Base-by-base conservation (phyloP, 768 basidiomycete genomes). In the Amanita pallidorosea region DNA sequence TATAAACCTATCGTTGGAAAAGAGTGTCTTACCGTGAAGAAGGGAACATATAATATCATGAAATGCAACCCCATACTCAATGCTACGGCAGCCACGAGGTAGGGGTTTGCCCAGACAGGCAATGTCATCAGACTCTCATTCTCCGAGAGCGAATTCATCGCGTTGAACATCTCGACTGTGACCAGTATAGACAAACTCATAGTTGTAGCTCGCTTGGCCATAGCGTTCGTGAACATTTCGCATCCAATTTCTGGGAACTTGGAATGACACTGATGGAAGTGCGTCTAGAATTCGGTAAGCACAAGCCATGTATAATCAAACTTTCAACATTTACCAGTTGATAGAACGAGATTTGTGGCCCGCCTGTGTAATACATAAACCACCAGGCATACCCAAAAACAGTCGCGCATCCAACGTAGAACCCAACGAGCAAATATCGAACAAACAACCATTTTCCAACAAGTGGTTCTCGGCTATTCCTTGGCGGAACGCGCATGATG, bases 351-450 rank as follows among this genome's bases (percentile, higher is more conserved):
- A 99, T 97, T 61, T 93, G 90, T 4, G 95, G 95, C 1, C 95
- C 95, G 42, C 77, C 85, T 13, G 75, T 60, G 65, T 97, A 97
- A 66, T 83, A 87, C 60, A 95, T 72, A 71, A 99, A 99, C 95
- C 95, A 98, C 95, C 95, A 99, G 0, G 92, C 95, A 61, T 99
- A 99, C 44, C 94, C 95, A 57, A 87, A 91, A 22, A 99, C 95
- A 22, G 95, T 98, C 4, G 92, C 94, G 50, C 81, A 80, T 27
- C 95, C 95, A 48, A 99, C 95, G 60, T 98, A 99, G 46, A 78
- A 75, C 9, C 95, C 95, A 53, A 99, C 80, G 49, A 97, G 77
- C 75, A 97, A 70, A 69, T 98, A 99, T 46, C 95, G 79, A 76
- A 97, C 83, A 74, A 98, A 97, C 27, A 99, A 65, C 95, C 95